Evolutionary conservation across 352 stramenopile species (phyloP), one percentile per base, ranked within the genome.

Genomic region (Phytophthora fragariaefolia): DNA sequence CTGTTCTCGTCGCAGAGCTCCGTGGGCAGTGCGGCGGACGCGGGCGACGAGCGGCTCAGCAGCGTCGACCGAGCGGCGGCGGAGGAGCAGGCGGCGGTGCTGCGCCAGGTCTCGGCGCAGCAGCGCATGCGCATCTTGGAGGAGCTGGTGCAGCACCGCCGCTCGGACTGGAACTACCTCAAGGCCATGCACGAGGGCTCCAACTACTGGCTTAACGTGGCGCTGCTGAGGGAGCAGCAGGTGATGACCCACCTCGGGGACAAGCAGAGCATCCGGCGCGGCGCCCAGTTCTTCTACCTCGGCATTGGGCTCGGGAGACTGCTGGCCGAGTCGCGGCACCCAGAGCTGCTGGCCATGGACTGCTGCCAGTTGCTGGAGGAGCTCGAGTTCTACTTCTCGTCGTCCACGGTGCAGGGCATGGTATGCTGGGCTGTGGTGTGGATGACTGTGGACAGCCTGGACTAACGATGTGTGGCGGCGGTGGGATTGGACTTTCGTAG

Each of bases 301-400:
- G 87, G 87, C 0, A 79, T 93, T 23, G 84, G 85, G 4, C 73
- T 95, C 0, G 87, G 87, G 0, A 73, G 74, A 36, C 64, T 95
- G 22, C 76, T 93, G 22, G 78, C 76, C 17, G 79, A 90, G 47
- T 76, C 83, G 10, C 53, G 47, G 1, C 82, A 90, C 52, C 57
- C 83, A 8, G 69, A 93, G 63, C 69, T 83, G 13, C 62, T 95
- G 26, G 83, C 82, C 0, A 82, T 90, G 55, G 82, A 92, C 47
- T 85, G 80, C 46, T 93, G 85, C 20, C 85, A 95, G 53, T 67
- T 95, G n/a, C 73, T 95, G 22, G 87, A 95, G 54, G 87, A 95
- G 50, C 76, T 95, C 26, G 87, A 95, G 60, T 95, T 92, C 58
- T 91, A 89, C 63, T 93, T 95, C 27, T 81, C 85, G 12, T 91